Percentiles rank a stretch among this genome's conserved stretches.
Conservation (phyloP, 805 yeast species). For the Diddensiella caesifluorescens region DNA sequence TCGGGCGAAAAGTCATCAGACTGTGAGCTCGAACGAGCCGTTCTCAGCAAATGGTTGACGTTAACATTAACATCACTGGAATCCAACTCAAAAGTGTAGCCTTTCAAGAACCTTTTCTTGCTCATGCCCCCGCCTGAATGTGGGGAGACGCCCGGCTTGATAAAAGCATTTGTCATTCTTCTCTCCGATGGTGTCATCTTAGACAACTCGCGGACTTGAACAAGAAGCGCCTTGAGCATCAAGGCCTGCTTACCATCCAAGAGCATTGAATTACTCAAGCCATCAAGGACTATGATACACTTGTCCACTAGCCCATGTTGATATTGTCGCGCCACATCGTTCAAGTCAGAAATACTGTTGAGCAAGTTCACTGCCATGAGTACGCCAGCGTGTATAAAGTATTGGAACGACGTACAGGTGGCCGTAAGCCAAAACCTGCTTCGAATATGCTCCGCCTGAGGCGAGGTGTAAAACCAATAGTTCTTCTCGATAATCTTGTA, state of each 20-base stretch:
- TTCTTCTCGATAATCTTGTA: slow-evolving; percentile 15
- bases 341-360: slow-evolving; percentile 15
- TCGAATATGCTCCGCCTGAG: slow-evolving; percentile 12
- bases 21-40: not conserved
- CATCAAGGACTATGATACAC: slow-evolving; percentile 9
- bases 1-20: slow-evolving; percentile 13
- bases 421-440: slow-evolving; percentile 15
- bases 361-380: slow-evolving; percentile 15
- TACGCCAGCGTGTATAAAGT: slow-evolving; percentile 20
- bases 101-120: not conserved
- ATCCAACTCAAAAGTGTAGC: slow-evolving; percentile 16
- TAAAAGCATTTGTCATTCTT: not conserved
- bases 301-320: slow-evolving; percentile 12
- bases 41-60: slow-evolving; percentile 6
- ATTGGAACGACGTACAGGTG: slow-evolving; percentile 11
- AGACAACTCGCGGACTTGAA: slow-evolving; percentile 17
- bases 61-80: slow-evolving; percentile 16
- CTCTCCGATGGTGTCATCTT: slow-evolving; percentile 14
- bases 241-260: slow-evolving; percentile 14
- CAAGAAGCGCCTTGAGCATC: slow-evolving; percentile 16
- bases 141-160: slow-evolving; percentile 2
- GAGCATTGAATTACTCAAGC: slow-evolving; percentile 9
- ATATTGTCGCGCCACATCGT: slow-evolving; percentile 9
- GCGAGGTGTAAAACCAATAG: slow-evolving; percentile 18
- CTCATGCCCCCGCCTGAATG: not conserved